A percentile compares a stretch with the other conserved stretches of the same genome.
Evolutionary conservation across 495 filamentous ascomycete genomes (phyloP).

Genomic region (Neurospora sp.): DNA sequence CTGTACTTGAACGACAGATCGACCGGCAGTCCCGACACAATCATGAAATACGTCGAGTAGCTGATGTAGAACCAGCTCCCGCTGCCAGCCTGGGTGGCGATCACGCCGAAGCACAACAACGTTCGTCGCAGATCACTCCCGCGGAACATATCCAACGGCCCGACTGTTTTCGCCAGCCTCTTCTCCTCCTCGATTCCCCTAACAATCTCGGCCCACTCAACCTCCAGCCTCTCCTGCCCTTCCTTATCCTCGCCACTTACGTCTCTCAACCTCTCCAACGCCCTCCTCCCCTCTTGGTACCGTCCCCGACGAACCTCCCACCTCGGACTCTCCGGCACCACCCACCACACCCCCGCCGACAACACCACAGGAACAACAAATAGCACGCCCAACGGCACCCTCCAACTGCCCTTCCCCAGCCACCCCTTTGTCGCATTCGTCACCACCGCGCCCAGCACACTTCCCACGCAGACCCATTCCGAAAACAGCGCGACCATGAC

Average conservation of each 20-base stretch:
- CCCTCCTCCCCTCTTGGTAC: constrained; percentile 31
- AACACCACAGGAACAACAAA: constrained; percentile 44
- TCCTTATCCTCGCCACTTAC: constrained; percentile 11
- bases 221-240: constrained; percentile 25
- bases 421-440: constrained; percentile 22
- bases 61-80: constrained; percentile 33
- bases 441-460: constrained; percentile 37
- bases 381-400: constrained; percentile 45
- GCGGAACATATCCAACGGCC: constrained; percentile 26
- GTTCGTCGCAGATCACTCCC: constrained; percentile 29
- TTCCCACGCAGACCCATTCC: constrained; percentile 39
- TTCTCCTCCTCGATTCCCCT: constrained; percentile 30
- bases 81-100: constrained; percentile 23
- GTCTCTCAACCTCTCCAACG: constrained; percentile 26
- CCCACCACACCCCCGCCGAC: constrained; percentile 39
- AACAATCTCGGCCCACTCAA: constrained; percentile 31
- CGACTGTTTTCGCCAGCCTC: constrained; percentile 18
- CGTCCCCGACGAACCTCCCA: constrained; percentile 44
- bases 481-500: constrained; percentile 30
- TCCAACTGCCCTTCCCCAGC: constrained; percentile 34
- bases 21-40: constrained; percentile 25
- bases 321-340: constrained; percentile 51
- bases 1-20: constrained; percentile 30
- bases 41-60: constrained; percentile 33
- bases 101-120: constrained; percentile 27